Base-by-base conservation (phyloP, 306 rosid genomes). In the Macrotyloma uniflorum region DNA sequence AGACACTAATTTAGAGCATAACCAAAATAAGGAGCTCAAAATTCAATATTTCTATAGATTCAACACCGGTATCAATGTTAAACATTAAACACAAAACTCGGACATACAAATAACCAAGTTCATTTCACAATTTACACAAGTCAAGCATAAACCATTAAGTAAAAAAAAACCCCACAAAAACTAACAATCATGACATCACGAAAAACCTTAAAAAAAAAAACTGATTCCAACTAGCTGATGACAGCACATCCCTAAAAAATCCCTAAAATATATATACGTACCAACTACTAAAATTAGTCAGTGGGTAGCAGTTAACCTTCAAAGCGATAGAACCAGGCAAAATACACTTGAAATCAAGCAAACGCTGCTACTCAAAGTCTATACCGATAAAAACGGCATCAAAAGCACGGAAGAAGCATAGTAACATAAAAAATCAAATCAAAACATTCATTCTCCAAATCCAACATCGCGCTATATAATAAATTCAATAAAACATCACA, bases 211-310 rank as follows among this genome's bases (percentile, higher is more conserved):
- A 28, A 57, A 22, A 51, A 66, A 19, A 45, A 49, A 49, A 45
- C 64, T 2, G 30, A 46, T 51, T 53, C 74, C 42, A 77, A 40
- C 78, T 54, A 67, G 61, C 83, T 61, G 51, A 72, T 61, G 51
- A 72, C 55, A 24, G 18, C 58, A 68, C 18, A 32, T 20, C 72
- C 59, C 55, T n/a, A 32, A 32, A 59, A 59, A 26, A 26, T 26
- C 28, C 28, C 28, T 26, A 26, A 26, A 26, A 26, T 22, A 28
- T 59, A 57, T 18, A 15, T 4, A 28, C 1, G 66, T 26, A 15
- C 11, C 40, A 59, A 5, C 66, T 14, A 15, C 22, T 28, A 14
- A 14, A 6, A 28, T 30, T 30, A 63, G n/a, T 3, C 46, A 63
- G 54, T 62, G 70, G 14, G 47, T n/a, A 42, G 47, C 22, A 61